phyloP scores from a whole-genome alignment of 352 stramenopile genomes.

The Stramenopiles sp. region DNA sequence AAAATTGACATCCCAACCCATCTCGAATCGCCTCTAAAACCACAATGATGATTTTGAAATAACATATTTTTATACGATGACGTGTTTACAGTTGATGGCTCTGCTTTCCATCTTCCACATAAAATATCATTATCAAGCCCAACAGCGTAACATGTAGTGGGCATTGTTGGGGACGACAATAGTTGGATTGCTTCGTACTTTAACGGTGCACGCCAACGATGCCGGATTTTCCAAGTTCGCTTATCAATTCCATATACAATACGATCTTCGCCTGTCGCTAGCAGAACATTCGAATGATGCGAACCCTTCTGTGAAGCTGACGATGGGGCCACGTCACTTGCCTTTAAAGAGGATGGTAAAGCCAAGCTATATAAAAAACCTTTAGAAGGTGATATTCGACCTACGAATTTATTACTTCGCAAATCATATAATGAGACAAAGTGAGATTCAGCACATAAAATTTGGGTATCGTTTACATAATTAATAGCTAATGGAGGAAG shows the following conservation, averaged over 20 bases:
- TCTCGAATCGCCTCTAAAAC: conserved; percentile 2
- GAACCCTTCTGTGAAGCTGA: too few relatives aligned
- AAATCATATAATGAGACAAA: not conserved
- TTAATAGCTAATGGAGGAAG: not conserved
- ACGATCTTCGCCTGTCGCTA: not conserved
- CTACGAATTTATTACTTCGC: not conserved
- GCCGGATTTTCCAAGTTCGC: not conserved
- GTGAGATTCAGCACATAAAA: not conserved
- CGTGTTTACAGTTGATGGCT: not conserved
- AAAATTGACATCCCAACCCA: not conserved
- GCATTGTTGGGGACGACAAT: not conserved
- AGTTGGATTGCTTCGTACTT: conserved; percentile 3
- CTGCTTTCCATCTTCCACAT: not conserved
- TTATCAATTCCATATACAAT: not conserved
- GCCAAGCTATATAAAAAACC: not conserved
- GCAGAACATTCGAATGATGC: not conserved
- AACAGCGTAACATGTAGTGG: not conserved
- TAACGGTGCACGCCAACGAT: not conserved
- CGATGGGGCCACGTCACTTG: too few relatives aligned
- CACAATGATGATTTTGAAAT: conserved; percentile 8
- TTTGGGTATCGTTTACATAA: not conserved
- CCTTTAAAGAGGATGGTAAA: not conserved
- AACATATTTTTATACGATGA: not conserved
- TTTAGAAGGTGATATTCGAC: not conserved
- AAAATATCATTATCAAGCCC: conserved; percentile 4